Evolutionary conservation across 345 rosid genomes (phyloP).

Genomic region (Lepidium aucheri): DNA sequence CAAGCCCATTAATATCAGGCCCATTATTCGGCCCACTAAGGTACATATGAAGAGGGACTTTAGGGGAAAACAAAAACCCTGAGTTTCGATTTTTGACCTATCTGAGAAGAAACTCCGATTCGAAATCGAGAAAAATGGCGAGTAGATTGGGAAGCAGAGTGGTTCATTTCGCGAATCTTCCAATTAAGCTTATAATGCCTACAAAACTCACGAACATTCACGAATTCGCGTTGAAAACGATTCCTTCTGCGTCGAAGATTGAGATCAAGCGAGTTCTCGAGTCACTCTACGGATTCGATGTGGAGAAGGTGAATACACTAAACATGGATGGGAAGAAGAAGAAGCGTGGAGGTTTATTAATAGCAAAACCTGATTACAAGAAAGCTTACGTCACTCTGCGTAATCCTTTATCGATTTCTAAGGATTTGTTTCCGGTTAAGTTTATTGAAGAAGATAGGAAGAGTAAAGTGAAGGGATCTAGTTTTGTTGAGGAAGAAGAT

Average conservation of each 20-base stretch:
- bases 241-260: constrained; percentile 83
- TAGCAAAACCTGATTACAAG: constrained; percentile 85
- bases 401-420: constrained; percentile 57
- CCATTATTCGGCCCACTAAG: constrained; percentile 2
- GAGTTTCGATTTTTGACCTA: not conserved
- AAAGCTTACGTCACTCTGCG: constrained; percentile 73
- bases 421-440: constrained; percentile 22
- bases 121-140: constrained; percentile 35
- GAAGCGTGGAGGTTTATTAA: constrained; percentile 68
- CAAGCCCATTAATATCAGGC: no score
- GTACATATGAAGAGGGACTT: not conserved
- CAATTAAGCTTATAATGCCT: constrained; percentile 75
- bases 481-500: constrained; percentile 62
- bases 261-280: constrained; percentile 96
- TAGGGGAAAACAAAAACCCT: constrained; percentile 4
- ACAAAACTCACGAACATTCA: constrained; percentile 45
- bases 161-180: constrained; percentile 73
- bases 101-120: not conserved
- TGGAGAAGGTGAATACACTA: constrained; percentile 75
- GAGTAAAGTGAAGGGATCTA: constrained; percentile 49
- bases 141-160: constrained; percentile 75
- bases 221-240: constrained; percentile 72
- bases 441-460: constrained; percentile 55
- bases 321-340: constrained; percentile 95
- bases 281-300: constrained; percentile 83